Evolutionary conservation across 495 filamentous ascomycete species (phyloP).

Genomic region (Penicillium roqueforti): DNA sequence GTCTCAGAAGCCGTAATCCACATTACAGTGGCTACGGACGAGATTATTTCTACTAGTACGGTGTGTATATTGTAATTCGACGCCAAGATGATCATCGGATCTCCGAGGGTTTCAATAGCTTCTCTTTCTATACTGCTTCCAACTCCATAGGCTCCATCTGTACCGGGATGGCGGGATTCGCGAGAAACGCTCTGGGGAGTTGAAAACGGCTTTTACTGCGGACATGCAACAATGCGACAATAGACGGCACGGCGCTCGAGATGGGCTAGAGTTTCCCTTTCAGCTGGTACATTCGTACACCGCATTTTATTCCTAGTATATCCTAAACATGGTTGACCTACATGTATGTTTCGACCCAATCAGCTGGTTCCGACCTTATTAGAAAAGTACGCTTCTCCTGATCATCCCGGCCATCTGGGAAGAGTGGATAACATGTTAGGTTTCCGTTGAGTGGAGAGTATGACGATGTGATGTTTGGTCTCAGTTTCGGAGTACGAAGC

Average conservation of each 20-base stretch:
- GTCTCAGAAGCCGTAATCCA: conserved; percentile 12
- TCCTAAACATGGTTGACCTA: neutral
- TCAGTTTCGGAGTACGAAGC: neutral
- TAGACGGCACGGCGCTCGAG: neutral
- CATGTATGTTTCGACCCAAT: neutral
- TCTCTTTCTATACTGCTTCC: neutral
- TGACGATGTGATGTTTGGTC: conserved; percentile 2
- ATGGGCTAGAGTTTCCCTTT: neutral
- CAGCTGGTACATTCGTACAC: neutral
- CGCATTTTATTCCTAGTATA: neutral
- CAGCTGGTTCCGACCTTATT: neutral
- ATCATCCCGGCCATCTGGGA: conserved; percentile 2
- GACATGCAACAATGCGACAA: conserved; percentile 2
- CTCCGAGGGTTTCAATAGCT: conserved; percentile 9
- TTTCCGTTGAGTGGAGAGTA: conserved; percentile 10
- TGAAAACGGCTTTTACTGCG: neutral
- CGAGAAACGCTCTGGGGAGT: neutral
- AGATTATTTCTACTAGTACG: conserved; percentile 1
- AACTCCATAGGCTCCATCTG: conserved; percentile 1
- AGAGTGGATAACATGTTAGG: conserved; percentile 11
- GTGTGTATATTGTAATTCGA: conserved; percentile 8
- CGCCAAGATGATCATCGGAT: conserved; percentile 19
- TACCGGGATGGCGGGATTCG: neutral
- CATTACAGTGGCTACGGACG: neutral
- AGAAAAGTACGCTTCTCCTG: conserved; percentile 1